Evolutionary conservation across 2,329 filamentous ascomycete species (phyloP).

Genomic region (Alternaria viburni): DNA sequence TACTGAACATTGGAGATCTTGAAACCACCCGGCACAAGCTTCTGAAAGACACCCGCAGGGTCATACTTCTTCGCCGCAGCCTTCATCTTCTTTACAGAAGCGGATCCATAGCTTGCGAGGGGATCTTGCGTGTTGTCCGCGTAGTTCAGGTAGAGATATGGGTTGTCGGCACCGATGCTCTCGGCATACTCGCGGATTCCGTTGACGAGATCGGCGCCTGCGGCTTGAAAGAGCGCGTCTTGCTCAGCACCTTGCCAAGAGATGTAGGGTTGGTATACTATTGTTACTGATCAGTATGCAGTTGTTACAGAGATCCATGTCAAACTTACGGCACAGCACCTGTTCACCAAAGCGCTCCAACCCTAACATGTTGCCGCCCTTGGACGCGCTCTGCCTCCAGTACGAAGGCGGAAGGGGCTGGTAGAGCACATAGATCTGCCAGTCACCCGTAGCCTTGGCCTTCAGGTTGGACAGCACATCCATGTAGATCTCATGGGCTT

Average conservation of each 20-base stretch:
- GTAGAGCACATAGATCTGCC: constrained; percentile 42
- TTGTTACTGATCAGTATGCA: not conserved
- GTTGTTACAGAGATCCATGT: not conserved
- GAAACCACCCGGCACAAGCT: constrained; percentile 33
- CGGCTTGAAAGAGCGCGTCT: constrained; percentile 25
- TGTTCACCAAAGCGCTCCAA: constrained; percentile 34
- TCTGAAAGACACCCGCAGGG: constrained; percentile 32
- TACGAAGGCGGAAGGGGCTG: constrained; percentile 51
- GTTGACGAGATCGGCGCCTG: constrained; percentile 21
- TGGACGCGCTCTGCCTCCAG: constrained; percentile 40
- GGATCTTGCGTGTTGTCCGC: constrained; percentile 30
- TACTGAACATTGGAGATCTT: constrained; percentile 30
- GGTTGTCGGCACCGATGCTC: constrained; percentile 28
- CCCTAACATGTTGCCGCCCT: constrained; percentile 52
- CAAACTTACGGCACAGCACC: constrained; percentile 25
- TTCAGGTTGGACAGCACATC: constrained; percentile 46
- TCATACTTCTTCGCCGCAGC: constrained; percentile 29
- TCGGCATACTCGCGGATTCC: constrained; percentile 23
- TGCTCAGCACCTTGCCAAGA: constrained; percentile 30
- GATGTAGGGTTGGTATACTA: constrained; percentile 30
- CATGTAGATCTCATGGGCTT: constrained; percentile 50
- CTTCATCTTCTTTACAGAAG: constrained; percentile 28
- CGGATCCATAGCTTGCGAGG: constrained; percentile 27
- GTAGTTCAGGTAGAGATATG: constrained; percentile 45
- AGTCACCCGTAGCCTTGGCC: constrained; percentile 36